Evolutionary conservation across 208 protist genomes (phyloP).

Genomic region (Trypanosoma brucei): DNA sequence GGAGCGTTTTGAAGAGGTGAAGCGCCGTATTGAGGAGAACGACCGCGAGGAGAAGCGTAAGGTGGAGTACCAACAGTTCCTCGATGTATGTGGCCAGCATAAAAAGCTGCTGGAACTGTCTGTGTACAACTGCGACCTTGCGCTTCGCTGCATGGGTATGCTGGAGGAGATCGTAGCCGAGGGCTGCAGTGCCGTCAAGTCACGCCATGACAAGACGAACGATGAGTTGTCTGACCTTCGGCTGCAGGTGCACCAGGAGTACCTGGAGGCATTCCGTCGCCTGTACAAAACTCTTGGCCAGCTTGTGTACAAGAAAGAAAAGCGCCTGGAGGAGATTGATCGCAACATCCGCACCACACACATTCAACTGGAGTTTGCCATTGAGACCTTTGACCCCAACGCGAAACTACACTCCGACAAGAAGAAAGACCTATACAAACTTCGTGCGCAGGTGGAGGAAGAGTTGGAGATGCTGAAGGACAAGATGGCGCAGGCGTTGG

Average conservation of each 20-base stretch:
- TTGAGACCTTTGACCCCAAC: slow-evolving; percentile 76
- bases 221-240: slow-evolving; percentile 47
- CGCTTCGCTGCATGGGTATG: slow-evolving; percentile 56
- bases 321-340: slow-evolving; percentile 72
- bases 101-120: slow-evolving; percentile 77
- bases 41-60: slow-evolving; percentile 75
- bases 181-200: slow-evolving; percentile 59
- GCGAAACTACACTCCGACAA: slow-evolving; percentile 63
- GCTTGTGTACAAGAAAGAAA: slow-evolving; percentile 76
- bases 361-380: slow-evolving; percentile 66
- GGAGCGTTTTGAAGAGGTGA: slow-evolving; percentile 81
- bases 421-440: slow-evolving; percentile 70
- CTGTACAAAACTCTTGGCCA: slow-evolving; percentile 75
- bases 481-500: slow-evolving; percentile 45
- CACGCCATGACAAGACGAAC: slow-evolving; percentile 72
- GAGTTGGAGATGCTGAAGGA: slow-evolving; percentile 42
- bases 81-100: slow-evolving; percentile 69
- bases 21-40: slow-evolving; percentile 80
- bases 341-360: slow-evolving; percentile 67
- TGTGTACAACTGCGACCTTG: slow-evolving; percentile 76
- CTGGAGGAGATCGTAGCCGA: slow-evolving; percentile 72
- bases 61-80: slow-evolving; percentile 84
- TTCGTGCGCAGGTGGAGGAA: slow-evolving; percentile 60
- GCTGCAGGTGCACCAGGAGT: slow-evolving; percentile 60
- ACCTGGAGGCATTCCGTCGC: slow-evolving; percentile 62